Base-by-base conservation (phyloP, 1,284 basidiomycete species). In the Ceratobasidium sp. region DNA sequence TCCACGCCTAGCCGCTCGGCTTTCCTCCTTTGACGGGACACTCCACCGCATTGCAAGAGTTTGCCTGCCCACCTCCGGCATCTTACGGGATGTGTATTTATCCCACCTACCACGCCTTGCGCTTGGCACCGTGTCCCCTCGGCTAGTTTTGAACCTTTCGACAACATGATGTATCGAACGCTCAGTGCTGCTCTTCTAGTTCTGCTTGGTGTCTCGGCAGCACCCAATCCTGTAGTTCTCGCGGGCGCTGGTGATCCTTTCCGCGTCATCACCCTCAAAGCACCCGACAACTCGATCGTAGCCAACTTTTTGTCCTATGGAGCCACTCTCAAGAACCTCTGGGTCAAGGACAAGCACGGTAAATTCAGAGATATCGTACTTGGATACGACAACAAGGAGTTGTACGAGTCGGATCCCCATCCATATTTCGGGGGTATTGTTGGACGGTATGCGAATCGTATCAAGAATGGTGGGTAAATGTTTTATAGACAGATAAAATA, bases 281-380 rank as follows among this genome's bases (percentile, higher is more conserved):
- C 88, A 1, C 86, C 86, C 0, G 89, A 90, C 81, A 87, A 86
- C 1, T 89, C 88, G 25, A 84, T 89, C 74, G 85, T 84, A 1
- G 88, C 88, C 4, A 88, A 86, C 79, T 89, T 88, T 76, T 87
- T 89, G 13, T 87, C 87, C 5, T 84, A 88, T 73, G 88, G 88
- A 15, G 86, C 87, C 40, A 89, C 87, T 0, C 79, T 89, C 81
- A 87, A 86, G 1, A 86, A 88, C 78, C 81, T 89, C 6, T 87
- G 86, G 86, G 87, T 89, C 5, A 87, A 86, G 76, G 87, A 88
- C 79, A 86, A 84, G 80, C 78, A 82, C 76, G 87, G 87, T 4
- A 83, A 85, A 46, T 79, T 82, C 8, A 83, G 86, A 64, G 87
- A 89, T 80, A 84, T 90, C 19, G 83, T 90, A 43, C 82, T 88